Evolutionary conservation across 1,139 yeast species (phyloP).

Genomic region (Meyerozyma smithsonii): DNA sequence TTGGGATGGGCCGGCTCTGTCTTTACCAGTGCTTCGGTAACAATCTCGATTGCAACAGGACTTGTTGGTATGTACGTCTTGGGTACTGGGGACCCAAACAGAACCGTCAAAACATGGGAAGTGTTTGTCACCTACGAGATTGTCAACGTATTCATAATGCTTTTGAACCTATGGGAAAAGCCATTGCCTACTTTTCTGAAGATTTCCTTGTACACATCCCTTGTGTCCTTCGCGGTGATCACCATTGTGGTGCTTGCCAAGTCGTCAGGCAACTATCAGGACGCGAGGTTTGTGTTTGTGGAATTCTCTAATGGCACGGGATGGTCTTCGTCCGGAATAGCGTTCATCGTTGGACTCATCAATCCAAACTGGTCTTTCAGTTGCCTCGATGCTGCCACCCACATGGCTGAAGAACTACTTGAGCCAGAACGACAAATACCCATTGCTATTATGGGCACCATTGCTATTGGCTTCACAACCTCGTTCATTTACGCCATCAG

Average conservation of each 20-base stretch:
- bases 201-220: slow-evolving; percentile 50
- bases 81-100: slow-evolving; percentile 37
- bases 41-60: slow-evolving; percentile 47
- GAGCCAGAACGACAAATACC: slow-evolving; percentile 59
- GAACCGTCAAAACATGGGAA: slow-evolving; percentile 49
- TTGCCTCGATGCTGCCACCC: slow-evolving; percentile 68
- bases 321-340: slow-evolving; percentile 55
- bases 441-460: slow-evolving; percentile 58
- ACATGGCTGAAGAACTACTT: slow-evolving; percentile 63
- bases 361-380: slow-evolving; percentile 69
- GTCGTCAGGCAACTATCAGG: slow-evolving; percentile 49
- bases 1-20: slow-evolving; percentile 59
- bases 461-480: slow-evolving; percentile 61
- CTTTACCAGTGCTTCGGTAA: slow-evolving; percentile 57
- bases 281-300: slow-evolving; percentile 56
- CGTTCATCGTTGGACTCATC: slow-evolving; percentile 61
- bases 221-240: slow-evolving; percentile 49
- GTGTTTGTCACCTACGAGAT: slow-evolving; percentile 50
- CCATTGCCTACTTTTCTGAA: slow-evolving; percentile 51
- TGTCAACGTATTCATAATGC: slow-evolving; percentile 33
- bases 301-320: slow-evolving; percentile 62
- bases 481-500: slow-evolving; percentile 56
- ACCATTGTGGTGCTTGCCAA: slow-evolving; percentile 54
- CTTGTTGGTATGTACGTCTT: slow-evolving; percentile 54
- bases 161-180: slow-evolving; percentile 56